A percentile compares a stretch with the other conserved stretches of the same genome.
These are phyloP conservation scores for Naganishia cerealis DNA, from an alignment of 1,284 basidiomycete genomes.

Conservation along the genomic window DNA sequence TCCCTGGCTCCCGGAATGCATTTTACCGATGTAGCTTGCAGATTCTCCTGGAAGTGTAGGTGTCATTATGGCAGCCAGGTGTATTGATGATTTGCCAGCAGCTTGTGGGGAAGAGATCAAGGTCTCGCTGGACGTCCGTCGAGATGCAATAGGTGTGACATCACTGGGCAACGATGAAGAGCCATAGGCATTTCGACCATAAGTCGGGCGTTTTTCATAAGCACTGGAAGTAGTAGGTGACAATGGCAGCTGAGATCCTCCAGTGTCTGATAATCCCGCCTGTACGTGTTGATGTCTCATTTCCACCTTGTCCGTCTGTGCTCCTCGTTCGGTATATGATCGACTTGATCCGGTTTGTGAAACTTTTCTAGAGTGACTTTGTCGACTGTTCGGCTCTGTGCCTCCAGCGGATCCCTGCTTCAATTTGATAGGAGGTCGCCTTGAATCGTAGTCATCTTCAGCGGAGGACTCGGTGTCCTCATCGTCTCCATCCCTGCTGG, in stretches of 20 bases:
- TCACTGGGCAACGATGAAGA: conserved; percentile 4
- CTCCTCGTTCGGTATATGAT: conserved; percentile 15
- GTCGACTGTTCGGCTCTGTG: not conserved
- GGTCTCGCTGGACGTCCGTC: conserved; percentile 14
- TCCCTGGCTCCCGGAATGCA: not conserved
- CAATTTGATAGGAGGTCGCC: conserved; percentile 18
- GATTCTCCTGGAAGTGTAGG: not conserved
- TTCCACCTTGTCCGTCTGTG: conserved; percentile 27
- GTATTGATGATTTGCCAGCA: not conserved
- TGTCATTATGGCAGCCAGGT: not conserved
- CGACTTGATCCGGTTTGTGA: conserved; percentile 1
- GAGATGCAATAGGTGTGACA: conserved; percentile 10
- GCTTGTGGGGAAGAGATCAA: conserved; percentile 13
- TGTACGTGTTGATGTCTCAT: conserved; percentile 6
- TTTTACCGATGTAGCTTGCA: not conserved
- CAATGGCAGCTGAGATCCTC: conserved; percentile 5
- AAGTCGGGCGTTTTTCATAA: conserved; percentile 1
- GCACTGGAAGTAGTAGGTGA: not conserved
- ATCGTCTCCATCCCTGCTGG: conserved; percentile 76
- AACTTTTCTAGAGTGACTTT: conserved; percentile 7
- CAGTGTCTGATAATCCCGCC: not conserved
- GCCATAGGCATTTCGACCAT: conserved; percentile 1
- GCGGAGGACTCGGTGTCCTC: conserved; percentile 56
- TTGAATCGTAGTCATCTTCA: conserved; percentile 45
- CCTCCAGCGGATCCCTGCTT: conserved; percentile 6